Percentiles rank a stretch among this genome's conserved stretches.
phyloP scores from a whole-genome alignment of 192 early-diverging fungal species.

The Backusella tuberculispora region DNA sequence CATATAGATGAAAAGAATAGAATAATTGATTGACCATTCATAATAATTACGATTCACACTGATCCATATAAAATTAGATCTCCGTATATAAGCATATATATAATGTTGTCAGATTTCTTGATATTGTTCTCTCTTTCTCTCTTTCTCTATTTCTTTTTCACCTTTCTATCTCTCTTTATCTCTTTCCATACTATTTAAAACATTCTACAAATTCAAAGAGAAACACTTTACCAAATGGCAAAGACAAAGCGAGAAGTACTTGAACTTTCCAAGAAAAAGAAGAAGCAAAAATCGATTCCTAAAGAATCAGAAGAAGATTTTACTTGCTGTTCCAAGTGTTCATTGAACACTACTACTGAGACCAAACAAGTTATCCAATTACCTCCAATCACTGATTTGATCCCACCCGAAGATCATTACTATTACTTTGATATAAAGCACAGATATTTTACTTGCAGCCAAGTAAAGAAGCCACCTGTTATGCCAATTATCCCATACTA shows the following conservation, averaged over 20 bases:
- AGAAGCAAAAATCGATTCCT: background rate
- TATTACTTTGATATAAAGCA: background rate
- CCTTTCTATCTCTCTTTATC: background rate
- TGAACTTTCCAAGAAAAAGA: background rate
- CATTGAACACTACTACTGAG: background rate
- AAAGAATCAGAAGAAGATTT: too few relatives aligned
- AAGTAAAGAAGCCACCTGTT: background rate
- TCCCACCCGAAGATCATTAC: background rate
- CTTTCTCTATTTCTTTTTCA: background rate
- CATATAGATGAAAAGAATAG: too few relatives aligned
- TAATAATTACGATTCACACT: background rate
- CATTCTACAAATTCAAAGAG: background rate
- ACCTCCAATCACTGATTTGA: background rate
- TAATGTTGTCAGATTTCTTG: too few relatives aligned
- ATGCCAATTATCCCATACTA: conserved; percentile 23
- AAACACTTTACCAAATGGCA: background rate
- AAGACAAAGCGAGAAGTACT: background rate
- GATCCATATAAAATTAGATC: background rate
- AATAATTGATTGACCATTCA: too few relatives aligned
- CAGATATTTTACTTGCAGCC: too few relatives aligned
- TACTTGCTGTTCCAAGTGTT: background rate
- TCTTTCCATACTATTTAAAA: too few relatives aligned
- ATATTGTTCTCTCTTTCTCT: background rate
- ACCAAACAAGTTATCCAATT: background rate
- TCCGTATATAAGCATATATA: background rate